A percentile compares a stretch with the other conserved stretches of the same genome.
These are phyloP conservation scores for Penicillium flavigenum DNA, from an alignment of 495 filamentous ascomycete species.

Conservation along the genomic window DNA sequence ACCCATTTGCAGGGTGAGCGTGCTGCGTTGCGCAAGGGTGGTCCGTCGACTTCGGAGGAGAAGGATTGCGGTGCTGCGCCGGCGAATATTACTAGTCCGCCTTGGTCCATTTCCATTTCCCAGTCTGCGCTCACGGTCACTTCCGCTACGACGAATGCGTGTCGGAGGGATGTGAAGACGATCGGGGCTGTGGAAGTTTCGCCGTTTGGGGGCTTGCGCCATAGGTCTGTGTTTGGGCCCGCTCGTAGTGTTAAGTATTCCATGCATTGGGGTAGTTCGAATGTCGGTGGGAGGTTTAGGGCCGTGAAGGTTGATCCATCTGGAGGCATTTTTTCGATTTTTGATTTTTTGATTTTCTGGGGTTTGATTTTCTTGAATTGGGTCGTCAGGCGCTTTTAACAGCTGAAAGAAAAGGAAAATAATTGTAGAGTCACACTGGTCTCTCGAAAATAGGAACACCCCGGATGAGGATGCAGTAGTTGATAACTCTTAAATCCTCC, in stretches of 20 bases:
- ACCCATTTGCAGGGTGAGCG: constrained; percentile 55
- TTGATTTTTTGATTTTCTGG: constrained; percentile 23
- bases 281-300: constrained; percentile 48
- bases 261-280: constrained; percentile 53
- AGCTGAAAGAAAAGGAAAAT: neutral
- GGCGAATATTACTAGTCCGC: constrained; percentile 74
- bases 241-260: constrained; percentile 58
- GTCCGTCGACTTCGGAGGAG: constrained; percentile 24
- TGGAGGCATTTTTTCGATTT: constrained; percentile 53
- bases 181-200: constrained; percentile 58
- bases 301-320: constrained; percentile 51
- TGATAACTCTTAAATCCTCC: constrained; percentile 5
- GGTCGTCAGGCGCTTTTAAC: neutral
- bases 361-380: neutral
- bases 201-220: constrained; percentile 54
- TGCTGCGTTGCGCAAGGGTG: neutral
- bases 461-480: constrained; percentile 7
- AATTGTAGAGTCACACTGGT: neutral
- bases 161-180: constrained; percentile 55
- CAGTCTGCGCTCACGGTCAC: constrained; percentile 60
- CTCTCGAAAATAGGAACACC: neutral
- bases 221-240: constrained; percentile 54
- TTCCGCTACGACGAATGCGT: constrained; percentile 55
- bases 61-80: constrained; percentile 60
- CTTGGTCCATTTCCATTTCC: constrained; percentile 64